Percentiles rank a stretch among this genome's conserved stretches.
Evolutionary conservation across 495 filamentous ascomycete genomes (phyloP).

Genomic region (Letharia lupina): DNA sequence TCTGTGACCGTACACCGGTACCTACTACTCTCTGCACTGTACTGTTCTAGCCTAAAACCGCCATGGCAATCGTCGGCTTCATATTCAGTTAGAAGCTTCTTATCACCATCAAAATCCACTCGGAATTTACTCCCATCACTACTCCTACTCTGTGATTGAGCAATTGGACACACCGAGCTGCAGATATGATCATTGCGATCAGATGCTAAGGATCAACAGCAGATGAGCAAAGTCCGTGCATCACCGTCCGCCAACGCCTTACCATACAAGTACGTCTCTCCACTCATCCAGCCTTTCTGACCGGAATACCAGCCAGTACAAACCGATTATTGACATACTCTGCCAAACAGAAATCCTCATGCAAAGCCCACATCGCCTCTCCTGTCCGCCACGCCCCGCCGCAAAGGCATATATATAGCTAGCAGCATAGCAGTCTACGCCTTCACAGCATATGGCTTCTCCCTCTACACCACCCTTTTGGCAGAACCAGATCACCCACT

Average conservation of each 20-base stretch:
- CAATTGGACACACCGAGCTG: not conserved
- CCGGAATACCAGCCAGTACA: not conserved
- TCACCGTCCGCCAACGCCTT: not conserved
- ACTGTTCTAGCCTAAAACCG: no score
- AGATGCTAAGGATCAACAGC: not conserved
- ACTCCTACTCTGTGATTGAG: no score
- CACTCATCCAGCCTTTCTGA: not conserved
- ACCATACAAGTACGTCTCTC: constrained; percentile 9
- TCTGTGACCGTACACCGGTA: no score
- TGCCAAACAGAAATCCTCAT: not conserved
- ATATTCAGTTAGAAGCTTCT: no score
- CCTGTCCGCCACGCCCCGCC: constrained; percentile 7
- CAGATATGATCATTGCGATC: not conserved
- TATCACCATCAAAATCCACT: no score
- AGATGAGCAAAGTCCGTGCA: constrained; percentile 5
- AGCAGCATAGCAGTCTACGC: constrained; percentile 38
- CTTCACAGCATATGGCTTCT: constrained; percentile 45
- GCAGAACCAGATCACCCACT: constrained; percentile 16
- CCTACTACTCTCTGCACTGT: no score
- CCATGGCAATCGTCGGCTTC: no score
- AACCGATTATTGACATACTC: no score
- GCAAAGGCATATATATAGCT: constrained; percentile 22
- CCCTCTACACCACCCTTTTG: constrained; percentile 42
- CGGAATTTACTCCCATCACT: no score
- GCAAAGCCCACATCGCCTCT: not conserved